Evolutionary conservation across 2,329 filamentous ascomycete genomes (phyloP), one percentile per base, ranked within the genome.

Genomic region (Chaetomium globosum): DNA sequence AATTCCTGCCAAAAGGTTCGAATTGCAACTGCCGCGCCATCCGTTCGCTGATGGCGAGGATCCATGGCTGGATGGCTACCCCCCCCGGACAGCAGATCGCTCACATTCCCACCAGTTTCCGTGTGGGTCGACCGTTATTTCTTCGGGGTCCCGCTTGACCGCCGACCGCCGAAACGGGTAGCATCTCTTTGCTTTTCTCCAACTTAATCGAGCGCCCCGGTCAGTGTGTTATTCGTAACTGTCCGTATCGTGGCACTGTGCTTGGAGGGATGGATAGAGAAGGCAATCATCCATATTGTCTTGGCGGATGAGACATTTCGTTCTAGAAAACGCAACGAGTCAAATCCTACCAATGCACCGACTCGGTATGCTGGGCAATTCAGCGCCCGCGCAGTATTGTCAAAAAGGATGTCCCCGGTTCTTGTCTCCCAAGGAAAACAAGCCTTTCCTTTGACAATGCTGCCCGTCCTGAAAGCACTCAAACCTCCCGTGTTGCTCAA

Each of bases 291-390:
- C 52, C 39, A 31, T 10, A 23, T 53, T 52, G 59, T 67, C 62
- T 60, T 65, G 65, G 62, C 59, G 23, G 31, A 53, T 16, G 43
- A 56, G 53, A 46, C 59, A 57, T 56, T 57, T 67, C 49, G 59
- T 67, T 67, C 65, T 63, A 67, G 65, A 67, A 67, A 39, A 39
- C 23, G 26, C 10, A 54, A 54, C 57, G 61, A 64, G 65, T 58
- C 46, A 21, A 4, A 19, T 21, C 30, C 59, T 52, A 56, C 57
- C 33, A 53, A 36, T 36, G 56, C 31, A 19, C 39, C 10, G 39
- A 46, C 39, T 36, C 33, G 33, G 9, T 8, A 36, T 36, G 33
- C 10, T 13, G 36, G 36, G 36, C 12, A 16, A 19, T 39, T 13
- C 31, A 10, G 31, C 31, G 26, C 26, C 26, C 26, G 21, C 33